These are phyloP conservation scores for Bipolaris oryzae DNA, from an alignment of 2,329 filamentous ascomycete genomes.

Conservation along the genomic window DNA sequence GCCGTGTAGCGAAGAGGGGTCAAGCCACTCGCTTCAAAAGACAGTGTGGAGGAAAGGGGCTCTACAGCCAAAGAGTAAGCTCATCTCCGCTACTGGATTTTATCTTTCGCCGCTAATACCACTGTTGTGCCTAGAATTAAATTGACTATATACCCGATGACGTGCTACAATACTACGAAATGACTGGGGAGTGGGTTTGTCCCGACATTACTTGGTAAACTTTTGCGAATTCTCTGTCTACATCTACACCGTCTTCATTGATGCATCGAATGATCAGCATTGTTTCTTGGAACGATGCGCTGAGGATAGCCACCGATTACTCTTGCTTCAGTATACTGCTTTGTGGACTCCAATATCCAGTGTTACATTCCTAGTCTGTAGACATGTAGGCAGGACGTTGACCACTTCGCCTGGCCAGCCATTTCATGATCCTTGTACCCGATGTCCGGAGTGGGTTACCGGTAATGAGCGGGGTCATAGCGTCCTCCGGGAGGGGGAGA, in stretches of 20 bases:
- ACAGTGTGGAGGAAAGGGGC: conserved; percentile 46
- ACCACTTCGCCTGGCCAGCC: neutral
- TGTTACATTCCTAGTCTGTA: neutral
- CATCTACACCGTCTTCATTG: too few relatives aligned
- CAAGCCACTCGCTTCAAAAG: conserved; percentile 27
- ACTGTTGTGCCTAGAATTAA: conserved; percentile 10
- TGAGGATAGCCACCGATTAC: neutral
- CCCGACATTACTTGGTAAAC: neutral
- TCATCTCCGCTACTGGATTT: neutral
- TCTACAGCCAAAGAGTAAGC: conserved; percentile 40
- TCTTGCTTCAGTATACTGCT: neutral
- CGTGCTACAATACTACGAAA: conserved; percentile 1
- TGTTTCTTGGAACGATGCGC: neutral
- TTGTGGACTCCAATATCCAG: neutral
- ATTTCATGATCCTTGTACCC: neutral
- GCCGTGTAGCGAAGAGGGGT: neutral
- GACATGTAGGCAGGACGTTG: neutral
- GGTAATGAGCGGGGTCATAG: neutral
- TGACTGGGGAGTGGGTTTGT: neutral
- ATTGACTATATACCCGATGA: conserved; percentile 10
- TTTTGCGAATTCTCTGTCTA: neutral
- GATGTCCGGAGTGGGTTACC: neutral
- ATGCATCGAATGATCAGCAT: neutral
- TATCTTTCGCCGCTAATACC: conserved; percentile 2
- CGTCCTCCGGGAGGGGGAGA: neutral